Evolutionary conservation across 2,329 filamentous ascomycete species (phyloP), one percentile per base, ranked within the genome.

Genomic region (Aspergillus persii): DNA sequence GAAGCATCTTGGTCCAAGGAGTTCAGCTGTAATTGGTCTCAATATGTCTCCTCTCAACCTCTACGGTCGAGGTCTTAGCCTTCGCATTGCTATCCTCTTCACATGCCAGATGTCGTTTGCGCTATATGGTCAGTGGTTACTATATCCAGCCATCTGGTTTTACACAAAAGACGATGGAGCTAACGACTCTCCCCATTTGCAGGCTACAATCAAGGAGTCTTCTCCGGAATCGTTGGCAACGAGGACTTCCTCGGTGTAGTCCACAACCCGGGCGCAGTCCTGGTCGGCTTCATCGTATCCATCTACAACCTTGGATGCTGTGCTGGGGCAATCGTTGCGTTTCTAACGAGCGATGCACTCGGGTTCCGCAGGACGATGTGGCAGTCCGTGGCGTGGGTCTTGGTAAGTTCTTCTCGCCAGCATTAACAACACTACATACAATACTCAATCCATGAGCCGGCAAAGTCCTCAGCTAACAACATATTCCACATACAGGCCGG

Each of bases 181-280:
- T 41, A 23, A 41, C n/a, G 26, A 47, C 27, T 15, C 15, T 51
- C 46, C 26, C 33, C 26, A 26, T 41, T 8, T 58, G 33, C 56
- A 72, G 80, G 79, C 2, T 82, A 82, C 49, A 81, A 82, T 31
- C 80, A 82, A 63, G 80, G 79, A 47, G 78, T 81, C 0, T 81
- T 82, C 61, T 76, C 77, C 2, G 79, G 79, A 9, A 79, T 83
- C 15, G 71, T 83, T 8, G 74, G 78, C 8, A 80, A 78, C 39
- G 64, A 76, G 12, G 74, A 82, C 53, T 83, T 78, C 63, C 69
- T 81, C 4, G 57, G 69, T 3, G 69, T 74, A 2, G 77, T 81
- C 39, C 59, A 72, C 29, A 61, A 77, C 58, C 77, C 77, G 2
- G 67, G 67, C 12, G 71, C 74, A 23, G 70, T 71, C 0, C 64